Base-by-base conservation (phyloP, 768 basidiomycete genomes). In the Tricholoma terreum region DNA sequence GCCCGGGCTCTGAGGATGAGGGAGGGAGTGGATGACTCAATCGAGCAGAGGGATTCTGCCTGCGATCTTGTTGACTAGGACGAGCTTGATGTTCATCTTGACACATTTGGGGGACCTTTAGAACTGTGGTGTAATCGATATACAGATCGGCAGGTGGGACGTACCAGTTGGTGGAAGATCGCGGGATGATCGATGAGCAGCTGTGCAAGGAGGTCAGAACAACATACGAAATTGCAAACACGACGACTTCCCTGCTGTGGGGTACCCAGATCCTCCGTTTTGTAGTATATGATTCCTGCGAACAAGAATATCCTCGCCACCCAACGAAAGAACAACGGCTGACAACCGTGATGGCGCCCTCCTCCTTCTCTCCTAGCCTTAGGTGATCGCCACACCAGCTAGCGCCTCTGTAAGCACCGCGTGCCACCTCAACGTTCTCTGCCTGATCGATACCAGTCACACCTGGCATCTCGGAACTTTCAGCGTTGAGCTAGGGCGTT, bases 261-360 rank as follows among this genome's bases (percentile, higher is more conserved):
- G 94, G 94, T 14, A 98, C 77, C 45, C 74, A 75, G 45, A 94
- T 77, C 24, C 84, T 84, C 30, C 81, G 82, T 61, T 81, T 83
- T 2, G 79, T 78, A 1, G 92, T 84, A 63, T 85, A 87, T 8
- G 84, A 81, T 64, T 95, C 96, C 68, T 90, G 95, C 1, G 87
- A 84, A 1, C 92, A 84, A 50, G 56, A 86, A n/a, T n/a, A n/a
- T n/a, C n/a, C n/a, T n/a, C n/a, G n/a, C n/a, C n/a, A n/a, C n/a
- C n/a, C n/a, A n/a, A 91, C 93, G 83, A 54, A 95, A 92, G 72
- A 95, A 92, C 63, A 94, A 67, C 70, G 94, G 94, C 64, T 94
- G 92, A n/a, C n/a, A n/a, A n/a, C n/a, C 0, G 89, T 89, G 61
- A 94, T 88, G n/a, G n/a, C n/a, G 82, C 80, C n/a, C 77, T 71